Conservation (phyloP, 2,329 filamentous ascomycete species). For the Fonsecaea monophora region DNA sequence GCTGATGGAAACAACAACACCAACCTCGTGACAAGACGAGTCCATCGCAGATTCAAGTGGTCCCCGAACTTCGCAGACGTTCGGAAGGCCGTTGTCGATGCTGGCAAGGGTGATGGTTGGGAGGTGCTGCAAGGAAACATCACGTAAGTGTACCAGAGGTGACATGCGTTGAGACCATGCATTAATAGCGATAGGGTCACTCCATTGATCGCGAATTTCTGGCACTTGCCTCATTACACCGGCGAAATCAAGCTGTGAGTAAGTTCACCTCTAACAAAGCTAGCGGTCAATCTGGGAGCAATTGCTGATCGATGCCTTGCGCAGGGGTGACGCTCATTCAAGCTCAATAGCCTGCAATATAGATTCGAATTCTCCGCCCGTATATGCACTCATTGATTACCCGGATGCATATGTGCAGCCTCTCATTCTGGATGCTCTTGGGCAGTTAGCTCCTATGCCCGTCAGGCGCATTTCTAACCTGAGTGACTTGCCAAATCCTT, state of each 20-base stretch:
- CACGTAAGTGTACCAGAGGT: constrained; percentile 62
- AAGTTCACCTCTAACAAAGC: constrained; percentile 32
- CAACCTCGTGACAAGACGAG: constrained; percentile 54
- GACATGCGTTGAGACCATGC: neutral
- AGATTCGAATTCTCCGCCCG: constrained; percentile 39
- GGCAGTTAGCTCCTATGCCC: constrained; percentile 62
- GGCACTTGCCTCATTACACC: constrained; percentile 71
- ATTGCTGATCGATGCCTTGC: constrained; percentile 10
- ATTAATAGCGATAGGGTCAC: constrained; percentile 70
- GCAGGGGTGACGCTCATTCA: constrained; percentile 23
- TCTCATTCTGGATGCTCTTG: constrained; percentile 76
- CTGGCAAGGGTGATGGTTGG: constrained; percentile 86
- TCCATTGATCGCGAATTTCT: constrained; percentile 90
- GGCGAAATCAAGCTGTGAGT: constrained; percentile 86
- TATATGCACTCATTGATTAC: constrained; percentile 81
- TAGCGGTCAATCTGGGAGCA: neutral
- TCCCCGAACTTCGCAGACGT: constrained; percentile 86
- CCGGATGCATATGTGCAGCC: constrained; percentile 90
- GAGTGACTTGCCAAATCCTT: constrained; percentile 55
- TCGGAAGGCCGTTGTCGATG: constrained; percentile 81
- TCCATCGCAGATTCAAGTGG: constrained; percentile 94
- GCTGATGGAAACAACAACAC: constrained; percentile 40
- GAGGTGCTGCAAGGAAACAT: constrained; percentile 85
- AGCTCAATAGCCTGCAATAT: constrained; percentile 4
- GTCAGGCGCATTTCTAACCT: constrained; percentile 64